phyloP scores from a whole-genome alignment of 495 filamentous ascomycete genomes.

The Penicillium bovifimosum region DNA sequence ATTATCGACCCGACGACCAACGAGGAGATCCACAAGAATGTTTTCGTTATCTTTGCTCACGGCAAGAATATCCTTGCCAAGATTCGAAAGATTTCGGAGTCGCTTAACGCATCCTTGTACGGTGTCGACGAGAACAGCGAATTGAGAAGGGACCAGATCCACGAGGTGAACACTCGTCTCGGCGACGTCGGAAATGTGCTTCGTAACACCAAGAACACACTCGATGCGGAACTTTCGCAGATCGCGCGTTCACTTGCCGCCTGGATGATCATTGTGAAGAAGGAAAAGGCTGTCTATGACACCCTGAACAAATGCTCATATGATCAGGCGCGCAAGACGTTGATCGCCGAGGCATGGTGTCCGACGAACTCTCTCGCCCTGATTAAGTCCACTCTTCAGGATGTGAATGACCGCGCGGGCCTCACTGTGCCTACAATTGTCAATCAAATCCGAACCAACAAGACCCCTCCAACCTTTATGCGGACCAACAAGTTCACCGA shows the following conservation, averaged over 20 bases:
- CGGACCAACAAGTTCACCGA: constrained; percentile 98
- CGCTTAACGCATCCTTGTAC: constrained; percentile 89
- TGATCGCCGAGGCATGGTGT: constrained; percentile 97
- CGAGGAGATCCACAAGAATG: constrained; percentile 90
- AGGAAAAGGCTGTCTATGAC: constrained; percentile 98
- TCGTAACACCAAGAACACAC: constrained; percentile 90
- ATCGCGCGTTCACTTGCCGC: constrained; percentile 84
- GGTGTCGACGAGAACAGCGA: constrained; percentile 96
- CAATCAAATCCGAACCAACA: constrained; percentile 92
- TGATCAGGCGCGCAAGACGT: constrained; percentile 87
- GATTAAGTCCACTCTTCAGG: constrained; percentile 92
- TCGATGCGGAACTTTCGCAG: constrained; percentile 87
- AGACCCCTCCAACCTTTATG: constrained; percentile 92
- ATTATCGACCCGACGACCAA: constrained; percentile 89
- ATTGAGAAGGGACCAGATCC: constrained; percentile 85
- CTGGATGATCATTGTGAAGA: constrained; percentile 95
- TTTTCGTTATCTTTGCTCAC: constrained; percentile 98
- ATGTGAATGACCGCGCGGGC: constrained; percentile 93
- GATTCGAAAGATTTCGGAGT: constrained; percentile 98
- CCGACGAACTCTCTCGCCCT: constrained; percentile 84
- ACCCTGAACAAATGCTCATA: constrained; percentile 95
- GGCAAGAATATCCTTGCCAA: constrained; percentile 97
- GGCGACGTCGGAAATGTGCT: constrained; percentile 86
- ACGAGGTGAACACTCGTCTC: constrained; percentile 90
- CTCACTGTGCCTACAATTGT: constrained; percentile 94